A percentile compares a stretch with the other conserved stretches of the same genome.
These are phyloP conservation scores for Lactuca sativa DNA, from an alignment of 129 eudicot genomes.

Conservation along the genomic window DNA sequence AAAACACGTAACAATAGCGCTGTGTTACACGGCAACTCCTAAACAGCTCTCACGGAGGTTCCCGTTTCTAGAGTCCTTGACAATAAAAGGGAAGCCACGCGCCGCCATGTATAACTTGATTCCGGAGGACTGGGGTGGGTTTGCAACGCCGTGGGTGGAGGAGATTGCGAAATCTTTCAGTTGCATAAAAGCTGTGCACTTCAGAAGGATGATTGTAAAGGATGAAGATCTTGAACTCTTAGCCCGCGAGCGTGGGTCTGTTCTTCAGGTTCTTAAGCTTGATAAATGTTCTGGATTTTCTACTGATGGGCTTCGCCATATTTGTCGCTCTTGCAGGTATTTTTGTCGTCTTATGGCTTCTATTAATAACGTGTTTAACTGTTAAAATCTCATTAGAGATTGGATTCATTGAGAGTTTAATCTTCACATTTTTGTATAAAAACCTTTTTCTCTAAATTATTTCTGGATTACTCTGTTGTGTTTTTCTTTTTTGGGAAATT, in stretches of 20 bases:
- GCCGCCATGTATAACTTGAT: conserved; percentile 88
- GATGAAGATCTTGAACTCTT: conserved; percentile 64
- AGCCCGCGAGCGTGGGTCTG: conserved; percentile 50
- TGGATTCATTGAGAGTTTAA: conserved; percentile 4
- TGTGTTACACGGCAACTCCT: conserved; percentile 78
- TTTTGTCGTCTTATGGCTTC: background rate
- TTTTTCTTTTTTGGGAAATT: conserved; percentile 12
- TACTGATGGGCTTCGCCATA: conserved; percentile 62
- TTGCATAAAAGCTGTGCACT: conserved; percentile 57
- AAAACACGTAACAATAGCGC: conserved; percentile 74
- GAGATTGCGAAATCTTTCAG: conserved; percentile 47
- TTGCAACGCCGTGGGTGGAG: conserved; percentile 72
- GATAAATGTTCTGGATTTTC: conserved; percentile 81
- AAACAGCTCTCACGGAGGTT: conserved; percentile 50
- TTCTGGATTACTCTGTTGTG: background rate
- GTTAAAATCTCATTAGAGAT: background rate
- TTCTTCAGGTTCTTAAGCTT: conserved; percentile 58
- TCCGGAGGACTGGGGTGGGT: conserved; percentile 91
- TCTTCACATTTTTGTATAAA: conserved; percentile 13
- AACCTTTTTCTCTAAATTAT: background rate
- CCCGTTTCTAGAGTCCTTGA: conserved; percentile 59
- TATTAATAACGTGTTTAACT: background rate
- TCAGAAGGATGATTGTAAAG: conserved; percentile 74
- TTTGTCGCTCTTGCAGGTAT: conserved; percentile 67
- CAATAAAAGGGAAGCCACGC: conserved; percentile 86